phyloP scores from a whole-genome alignment of 2,329 filamentous ascomycete genomes.

The Aspergillus sp. region DNA sequence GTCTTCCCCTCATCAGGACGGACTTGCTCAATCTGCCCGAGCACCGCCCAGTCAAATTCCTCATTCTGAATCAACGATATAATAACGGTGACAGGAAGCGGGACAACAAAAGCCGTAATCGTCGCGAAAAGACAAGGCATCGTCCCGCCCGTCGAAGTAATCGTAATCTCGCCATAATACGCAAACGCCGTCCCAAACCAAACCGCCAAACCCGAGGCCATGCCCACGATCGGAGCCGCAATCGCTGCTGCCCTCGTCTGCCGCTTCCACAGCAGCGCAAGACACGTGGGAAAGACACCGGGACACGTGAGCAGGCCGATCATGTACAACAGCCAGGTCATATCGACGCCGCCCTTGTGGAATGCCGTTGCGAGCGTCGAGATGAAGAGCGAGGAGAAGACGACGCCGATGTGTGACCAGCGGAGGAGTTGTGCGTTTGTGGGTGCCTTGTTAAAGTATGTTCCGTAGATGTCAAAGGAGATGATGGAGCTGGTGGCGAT shows the following conservation, averaged over 20 bases:
- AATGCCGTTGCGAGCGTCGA: conserved; percentile 8
- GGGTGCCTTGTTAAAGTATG: neutral
- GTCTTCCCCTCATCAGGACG: neutral
- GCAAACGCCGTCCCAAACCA: conserved; percentile 1
- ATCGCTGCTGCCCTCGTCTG: neutral
- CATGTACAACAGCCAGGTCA: conserved; percentile 11
- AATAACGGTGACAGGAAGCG: neutral
- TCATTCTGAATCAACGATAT: neutral
- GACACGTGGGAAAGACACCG: conserved; percentile 6
- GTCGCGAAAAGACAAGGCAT: neutral
- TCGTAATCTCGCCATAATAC: conserved; percentile 4
- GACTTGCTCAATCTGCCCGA: neutral
- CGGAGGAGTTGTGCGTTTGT: conserved; percentile 2
- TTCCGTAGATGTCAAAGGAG: conserved; percentile 6
- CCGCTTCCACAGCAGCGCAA: neutral
- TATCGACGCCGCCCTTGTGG: conserved; percentile 8
- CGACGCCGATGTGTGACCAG: conserved; percentile 8
- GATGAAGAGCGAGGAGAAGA: conserved; percentile 7
- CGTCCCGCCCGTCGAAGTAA: conserved; percentile 1
- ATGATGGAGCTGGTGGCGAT: conserved; percentile 7
- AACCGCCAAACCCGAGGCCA: neutral
- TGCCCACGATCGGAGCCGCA: neutral
- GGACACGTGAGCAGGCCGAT: conserved; percentile 8
- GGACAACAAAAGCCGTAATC: neutral
- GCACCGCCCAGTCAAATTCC: conserved; percentile 1